Evolutionary conservation across 805 yeast genomes (phyloP), one percentile per base, ranked within the genome.

Genomic region (Alloascoidea hylecoeti): DNA sequence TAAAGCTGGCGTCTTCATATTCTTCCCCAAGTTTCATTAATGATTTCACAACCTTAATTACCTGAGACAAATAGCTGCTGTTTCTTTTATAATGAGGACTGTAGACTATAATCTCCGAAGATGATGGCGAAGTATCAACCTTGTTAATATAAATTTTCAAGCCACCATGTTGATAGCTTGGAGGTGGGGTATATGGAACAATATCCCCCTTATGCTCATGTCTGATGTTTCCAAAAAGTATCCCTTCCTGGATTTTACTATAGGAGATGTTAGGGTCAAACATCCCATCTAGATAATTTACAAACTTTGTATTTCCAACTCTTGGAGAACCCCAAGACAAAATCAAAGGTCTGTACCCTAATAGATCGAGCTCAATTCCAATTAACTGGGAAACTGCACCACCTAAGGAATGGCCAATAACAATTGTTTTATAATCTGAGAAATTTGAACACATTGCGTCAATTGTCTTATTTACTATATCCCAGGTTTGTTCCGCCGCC

Each of bases 371-470:
- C 47, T 80, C 89, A 16, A 73, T 58, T 0, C 78, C 86, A 5
- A 71, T 64, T 18, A 81, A 53, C 3, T 63, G 54, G 1, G 84
- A 75, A 38, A 77, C 51, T 0, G 84, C 84, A 4, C 75, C 89
- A 2, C 84, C 85, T 34, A 80, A 53, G 0, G 88, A 79, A 53
- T 80, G 92, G 0, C 89, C 89, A 1, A 73, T 58, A 1, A 77
- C 61, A 1, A 67, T 61, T 2, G 78, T 40, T 17, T 60, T 50
- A 49, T 73, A 76, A 16, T 61, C 63, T 0, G 72, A 68, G 46
- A 64, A 53, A 9, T 58, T 48, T 3, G 51, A 55, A 4, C 48
- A 52, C 4, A 52, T 43, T n/a, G 5, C 12, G 16, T 32, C 15
- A 6, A 32, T n/a, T 14, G 16, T 14, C 6, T 9, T 56, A 35